Conservation (phyloP, 441 rosid species). For the Adansonia grandidieri region DNA sequence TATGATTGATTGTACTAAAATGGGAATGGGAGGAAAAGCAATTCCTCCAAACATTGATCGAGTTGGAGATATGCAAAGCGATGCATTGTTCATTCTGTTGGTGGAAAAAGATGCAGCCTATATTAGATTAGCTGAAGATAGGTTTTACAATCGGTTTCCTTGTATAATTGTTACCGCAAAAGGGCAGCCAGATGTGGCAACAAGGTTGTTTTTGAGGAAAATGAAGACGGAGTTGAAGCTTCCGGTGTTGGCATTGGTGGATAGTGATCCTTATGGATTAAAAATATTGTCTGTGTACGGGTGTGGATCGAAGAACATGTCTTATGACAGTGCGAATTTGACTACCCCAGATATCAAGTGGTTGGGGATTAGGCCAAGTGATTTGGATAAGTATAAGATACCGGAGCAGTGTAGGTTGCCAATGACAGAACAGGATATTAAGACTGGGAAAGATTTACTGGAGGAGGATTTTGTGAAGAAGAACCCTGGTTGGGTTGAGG, state of each 20-base stretch:
- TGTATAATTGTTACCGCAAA: slow-evolving; percentile 92
- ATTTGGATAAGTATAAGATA: slow-evolving; percentile 87
- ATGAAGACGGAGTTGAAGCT: slow-evolving; percentile 92
- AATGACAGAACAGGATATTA: slow-evolving; percentile 97
- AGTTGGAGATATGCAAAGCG: slow-evolving; percentile 94
- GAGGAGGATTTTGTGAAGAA: slow-evolving; percentile 99
- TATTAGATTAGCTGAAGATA: slow-evolving; percentile 89
- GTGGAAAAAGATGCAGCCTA: slow-evolving; percentile 97
- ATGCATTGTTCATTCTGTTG: slow-evolving; percentile 79
- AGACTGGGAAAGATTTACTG: slow-evolving; percentile 89
- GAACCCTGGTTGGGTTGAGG: slow-evolving; percentile 97
- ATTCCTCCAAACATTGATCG: slow-evolving; percentile 93
- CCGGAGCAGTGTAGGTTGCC: slow-evolving; percentile 95
- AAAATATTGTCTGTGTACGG: slow-evolving; percentile 95
- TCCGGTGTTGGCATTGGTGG: slow-evolving; percentile 93
- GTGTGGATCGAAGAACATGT: slow-evolving; percentile 98
- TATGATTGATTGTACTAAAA: slow-evolving; percentile 93
- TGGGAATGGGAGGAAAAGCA: slow-evolving; percentile 98
- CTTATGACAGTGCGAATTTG: slow-evolving; percentile 90
- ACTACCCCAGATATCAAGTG: slow-evolving; percentile 97
- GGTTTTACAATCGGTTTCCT: slow-evolving; percentile 93
- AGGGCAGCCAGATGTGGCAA: slow-evolving; percentile 97
- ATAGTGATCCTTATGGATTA: slow-evolving; percentile 93
- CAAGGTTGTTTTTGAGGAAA: slow-evolving; percentile 88
- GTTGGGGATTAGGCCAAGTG: slow-evolving; percentile 93